phyloP scores from a whole-genome alignment of 2,329 filamentous ascomycete genomes.

The Apiospora malaysiana region DNA sequence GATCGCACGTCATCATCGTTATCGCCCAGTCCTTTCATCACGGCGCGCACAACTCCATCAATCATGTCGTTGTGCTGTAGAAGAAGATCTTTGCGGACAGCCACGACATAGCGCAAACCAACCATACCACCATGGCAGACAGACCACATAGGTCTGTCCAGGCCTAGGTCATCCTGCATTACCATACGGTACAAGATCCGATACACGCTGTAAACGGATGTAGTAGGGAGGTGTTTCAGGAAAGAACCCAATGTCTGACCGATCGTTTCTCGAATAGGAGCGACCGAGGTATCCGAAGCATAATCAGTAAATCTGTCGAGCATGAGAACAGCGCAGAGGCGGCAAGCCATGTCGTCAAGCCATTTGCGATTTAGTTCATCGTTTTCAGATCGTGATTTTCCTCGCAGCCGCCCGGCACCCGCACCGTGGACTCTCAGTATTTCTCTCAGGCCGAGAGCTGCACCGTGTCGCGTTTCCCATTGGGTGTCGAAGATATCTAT shows the following conservation, averaged over 20 bases:
- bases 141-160: conserved; percentile 83
- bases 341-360: conserved; percentile 94
- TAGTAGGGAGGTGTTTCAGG: conserved; percentile 79
- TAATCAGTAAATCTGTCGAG: conserved; percentile 97
- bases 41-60: conserved; percentile 88
- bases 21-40: conserved; percentile 93
- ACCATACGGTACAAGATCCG: conserved; percentile 85
- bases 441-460: conserved; percentile 92
- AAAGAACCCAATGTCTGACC: conserved; percentile 92
- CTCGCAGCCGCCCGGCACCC: conserved; percentile 80
- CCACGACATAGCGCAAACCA: conserved; percentile 91
- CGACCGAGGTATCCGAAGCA: conserved; percentile 95
- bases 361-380: conserved; percentile 80
- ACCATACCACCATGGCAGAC: conserved; percentile 99
- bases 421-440: conserved; percentile 89
- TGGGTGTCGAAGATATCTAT: conserved; percentile 91
- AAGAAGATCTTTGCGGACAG: conserved; percentile 89
- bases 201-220: conserved; percentile 85
- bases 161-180: conserved; percentile 82
- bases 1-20: conserved; percentile 94
- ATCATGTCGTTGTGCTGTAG: conserved; percentile 84
- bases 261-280: conserved; percentile 92
- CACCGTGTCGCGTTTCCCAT: conserved; percentile 96
- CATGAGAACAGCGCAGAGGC: conserved; percentile 94
- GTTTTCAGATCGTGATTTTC: conserved; percentile 76